Evolutionary conservation across 1,139 yeast species (phyloP), one percentile per base, ranked within the genome.

Genomic region (Protomyces gravidus): DNA sequence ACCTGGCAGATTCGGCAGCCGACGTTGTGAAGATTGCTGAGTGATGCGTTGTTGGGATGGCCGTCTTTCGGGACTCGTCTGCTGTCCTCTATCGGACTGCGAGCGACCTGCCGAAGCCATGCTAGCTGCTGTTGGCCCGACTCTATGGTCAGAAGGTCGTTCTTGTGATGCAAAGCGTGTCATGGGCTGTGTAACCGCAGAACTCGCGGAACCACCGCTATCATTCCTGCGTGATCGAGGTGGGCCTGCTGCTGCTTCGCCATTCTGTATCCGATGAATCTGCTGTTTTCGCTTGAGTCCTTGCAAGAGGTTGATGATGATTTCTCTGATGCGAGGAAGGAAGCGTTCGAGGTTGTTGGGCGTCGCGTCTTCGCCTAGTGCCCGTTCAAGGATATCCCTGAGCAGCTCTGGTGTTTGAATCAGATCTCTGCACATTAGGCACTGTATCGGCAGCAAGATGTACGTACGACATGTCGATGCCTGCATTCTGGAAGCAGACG

Each of bases 301-400:
- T 67, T 86, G 89, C 61, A 94, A 76, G 57, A 94, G 73, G 5
- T 84, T 83, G 9, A 89, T 95, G 61, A 94, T 89, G 45, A 92
- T 89, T 65, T 86, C 89, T 55, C 97, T 80, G 28, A 94, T 89
- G 59, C 82, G 81, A 0, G 98, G 97, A 45, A 90, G 75, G 69
- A 86, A 90, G 62, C 80, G 73, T 66, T 90, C 96, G 62, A 90
- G 75, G 52, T 86, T 86, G 60, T 83, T 88, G 67, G 87, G 95
- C 2, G 95, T 84, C 0, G 96, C 95, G 15, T 85, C 82, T 67
- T 88, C 92, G 62, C 95, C 82, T 6, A 94, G 75, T 0, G 98
- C 95, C 45, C 85, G 84, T 68, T 94, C 98, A 58, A 94, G 73
- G 2, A 92, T 88, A 5, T 79, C 78, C 56, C 98, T 77, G 32